phyloP scores from a whole-genome alignment of 148 eudicot genomes.

The Cornus controversa region DNA sequence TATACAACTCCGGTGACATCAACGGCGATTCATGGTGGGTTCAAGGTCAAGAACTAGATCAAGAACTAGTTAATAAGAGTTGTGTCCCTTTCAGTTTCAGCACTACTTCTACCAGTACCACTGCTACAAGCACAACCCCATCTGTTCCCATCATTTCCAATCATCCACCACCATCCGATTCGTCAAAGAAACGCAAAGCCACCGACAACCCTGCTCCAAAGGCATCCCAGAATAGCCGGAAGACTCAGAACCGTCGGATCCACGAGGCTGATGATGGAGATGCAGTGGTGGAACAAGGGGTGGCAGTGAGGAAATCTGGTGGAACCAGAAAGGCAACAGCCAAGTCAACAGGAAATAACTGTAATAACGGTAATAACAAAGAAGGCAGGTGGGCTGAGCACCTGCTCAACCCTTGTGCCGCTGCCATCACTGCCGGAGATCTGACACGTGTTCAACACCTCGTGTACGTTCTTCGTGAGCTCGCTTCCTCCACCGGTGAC shows the following conservation, averaged over 20 bases:
- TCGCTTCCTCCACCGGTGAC: slow-evolving; percentile 41
- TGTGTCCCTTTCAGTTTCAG: slow-evolving; percentile 23
- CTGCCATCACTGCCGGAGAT: slow-evolving; percentile 38
- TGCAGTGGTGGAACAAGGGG: slow-evolving; percentile 16
- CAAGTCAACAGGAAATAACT: slow-evolving; percentile 20
- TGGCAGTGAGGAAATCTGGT: slow-evolving; percentile 18
- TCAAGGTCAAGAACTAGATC: slow-evolving; percentile 22
- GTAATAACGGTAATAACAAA: slow-evolving; percentile 30
- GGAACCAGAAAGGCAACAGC: slow-evolving; percentile 25
- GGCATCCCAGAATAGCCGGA: slow-evolving; percentile 9
- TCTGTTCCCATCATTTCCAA: slow-evolving; percentile 11
- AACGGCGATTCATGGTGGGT: slow-evolving; percentile 32
- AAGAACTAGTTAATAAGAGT: slow-evolving; percentile 17
- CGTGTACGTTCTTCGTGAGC: slow-evolving; percentile 45
- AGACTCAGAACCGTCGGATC: slow-evolving; percentile 22
- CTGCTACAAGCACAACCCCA: slow-evolving; percentile 23
- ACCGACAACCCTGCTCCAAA: slow-evolving; percentile 13
- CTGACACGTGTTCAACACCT: slow-evolving; percentile 44
- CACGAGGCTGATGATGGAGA: slow-evolving; percentile 21
- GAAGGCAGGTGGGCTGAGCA: slow-evolving; percentile 67
- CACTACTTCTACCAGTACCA: slow-evolving; percentile 10
- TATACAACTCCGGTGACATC: slow-evolving; percentile 21
- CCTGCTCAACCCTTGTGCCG: slow-evolving; percentile 57
- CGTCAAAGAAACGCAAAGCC: slow-evolving; percentile 42
- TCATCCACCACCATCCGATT: slow-evolving; percentile 24